Base-by-base conservation (phyloP, 2,329 filamentous ascomycete species). In the Colletotrichum cuscutae region DNA sequence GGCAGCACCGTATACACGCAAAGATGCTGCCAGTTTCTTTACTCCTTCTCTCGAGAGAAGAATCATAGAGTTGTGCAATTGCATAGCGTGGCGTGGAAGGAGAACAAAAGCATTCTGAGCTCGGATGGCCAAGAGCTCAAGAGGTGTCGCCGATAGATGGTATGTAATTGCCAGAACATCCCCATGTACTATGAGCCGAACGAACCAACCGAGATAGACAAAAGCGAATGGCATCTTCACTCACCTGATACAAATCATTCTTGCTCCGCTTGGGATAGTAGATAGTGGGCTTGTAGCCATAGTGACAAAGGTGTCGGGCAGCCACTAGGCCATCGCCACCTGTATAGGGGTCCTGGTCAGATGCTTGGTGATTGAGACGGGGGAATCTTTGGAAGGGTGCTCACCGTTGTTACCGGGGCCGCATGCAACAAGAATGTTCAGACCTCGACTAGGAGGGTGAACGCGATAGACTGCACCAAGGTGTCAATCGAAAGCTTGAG, bases 241-340 rank as follows among this genome's bases (percentile, higher is more conserved):
- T 77, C 82, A 95, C 94, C 85, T 94, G 90, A 80, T 98, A 98
- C 4, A 98, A 87, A 61, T 98, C 95, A 76, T 95, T 96, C 80
- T 96, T 97, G 81, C 92, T 92, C 68, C 94, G 90, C 82, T 98
- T 98, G 1, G 97, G 97, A 79, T 97, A 98, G 85, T 97, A 98
- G 57, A 99, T 87, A 9, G 91, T 93, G 4, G 96, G 95, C 28
- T 90, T 89, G 83, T 98, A 99, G 74, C 97, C 96, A 81, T 97
- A 98, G 80, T 98, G 94, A 80, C 90, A 91, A 5, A 99, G 89
- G 82, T 99, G 97, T 30, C 97, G 92, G 65, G 97, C 97, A 60
- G 96, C 95, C 32, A 99, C 97, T 3, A 99, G 90, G 2, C 97
- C 97, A 82, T 99, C 97, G 49, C 97, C 97, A 74, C 97, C 94